Evolutionary conservation across 2,329 filamentous ascomycete species (phyloP).

Genomic region (Neopestalotiopsis sp.): DNA sequence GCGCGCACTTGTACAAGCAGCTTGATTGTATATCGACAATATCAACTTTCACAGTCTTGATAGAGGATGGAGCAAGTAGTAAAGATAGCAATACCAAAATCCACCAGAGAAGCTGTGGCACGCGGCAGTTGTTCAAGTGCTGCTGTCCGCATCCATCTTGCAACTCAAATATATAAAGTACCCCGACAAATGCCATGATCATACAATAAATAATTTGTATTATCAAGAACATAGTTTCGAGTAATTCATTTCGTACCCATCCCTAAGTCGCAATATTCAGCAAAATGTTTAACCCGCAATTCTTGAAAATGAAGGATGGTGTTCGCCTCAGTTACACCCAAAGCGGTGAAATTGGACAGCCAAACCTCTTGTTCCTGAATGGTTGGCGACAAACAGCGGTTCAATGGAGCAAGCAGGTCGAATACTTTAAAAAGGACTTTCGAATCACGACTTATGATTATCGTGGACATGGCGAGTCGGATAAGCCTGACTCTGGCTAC

Average conservation of each 20-base stretch:
- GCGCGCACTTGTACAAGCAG: neutral
- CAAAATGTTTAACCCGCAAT: neutral
- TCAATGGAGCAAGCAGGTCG: conserved; percentile 38
- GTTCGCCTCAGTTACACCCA: conserved; percentile 36
- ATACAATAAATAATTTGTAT: neutral
- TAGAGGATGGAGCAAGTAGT: no score
- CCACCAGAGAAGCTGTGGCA: no score
- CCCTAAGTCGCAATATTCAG: neutral
- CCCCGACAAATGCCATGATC: neutral
- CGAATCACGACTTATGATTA: conserved; percentile 39
- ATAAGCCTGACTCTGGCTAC: conserved; percentile 36
- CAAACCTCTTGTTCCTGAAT: conserved; percentile 37
- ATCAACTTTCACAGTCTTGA: no score
- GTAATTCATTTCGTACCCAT: neutral
- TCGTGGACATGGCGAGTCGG: conserved; percentile 41
- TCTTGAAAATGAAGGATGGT: conserved; percentile 31
- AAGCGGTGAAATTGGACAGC: conserved; percentile 28
- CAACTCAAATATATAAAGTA: no score
- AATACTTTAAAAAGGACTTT: conserved; percentile 33
- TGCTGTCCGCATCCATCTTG: no score
- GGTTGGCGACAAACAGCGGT: conserved; percentile 40
- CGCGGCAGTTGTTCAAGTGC: no score
- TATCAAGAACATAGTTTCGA: neutral
- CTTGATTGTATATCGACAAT: neutral
- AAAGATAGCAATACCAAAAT: no score